Percentiles rank a stretch among this genome's conserved stretches.
These are phyloP conservation scores for Ammopiptanthus mongolicus DNA, from an alignment of 306 rosid species.

Conservation along the genomic window DNA sequence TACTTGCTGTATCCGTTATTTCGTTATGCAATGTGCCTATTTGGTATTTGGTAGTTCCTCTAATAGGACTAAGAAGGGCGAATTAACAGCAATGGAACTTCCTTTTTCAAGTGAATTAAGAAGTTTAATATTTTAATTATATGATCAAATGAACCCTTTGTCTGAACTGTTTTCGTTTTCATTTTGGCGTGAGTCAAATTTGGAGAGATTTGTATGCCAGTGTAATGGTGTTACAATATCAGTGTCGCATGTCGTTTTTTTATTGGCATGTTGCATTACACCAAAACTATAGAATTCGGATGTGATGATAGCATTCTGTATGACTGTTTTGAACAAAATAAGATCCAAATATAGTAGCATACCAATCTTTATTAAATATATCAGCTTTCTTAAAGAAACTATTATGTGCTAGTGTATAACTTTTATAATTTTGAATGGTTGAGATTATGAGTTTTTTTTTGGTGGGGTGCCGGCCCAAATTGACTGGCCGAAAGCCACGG, in stretches of 20 bases:
- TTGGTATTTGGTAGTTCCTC: neutral
- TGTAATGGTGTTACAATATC: neutral
- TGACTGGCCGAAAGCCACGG: too few relatives aligned
- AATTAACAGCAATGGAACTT: neutral
- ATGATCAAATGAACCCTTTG: neutral
- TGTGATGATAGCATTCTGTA: too few relatives aligned
- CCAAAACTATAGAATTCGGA: too few relatives aligned
- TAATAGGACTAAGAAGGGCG: neutral
- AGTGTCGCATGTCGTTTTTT: neutral
- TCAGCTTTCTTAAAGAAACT: too few relatives aligned
- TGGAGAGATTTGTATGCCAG: neutral
- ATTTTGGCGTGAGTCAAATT: neutral
- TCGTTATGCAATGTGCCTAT: constrained; percentile 9
- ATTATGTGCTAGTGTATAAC: too few relatives aligned
- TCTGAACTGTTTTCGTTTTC: neutral
- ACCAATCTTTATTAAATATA: too few relatives aligned
- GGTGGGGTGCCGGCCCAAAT: too few relatives aligned
- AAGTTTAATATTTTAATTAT: neutral
- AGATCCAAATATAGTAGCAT: too few relatives aligned
- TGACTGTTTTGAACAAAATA: too few relatives aligned
- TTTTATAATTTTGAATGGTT: too few relatives aligned
- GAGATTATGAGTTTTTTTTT: too few relatives aligned
- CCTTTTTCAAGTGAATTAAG: neutral
- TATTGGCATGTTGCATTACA: neutral
- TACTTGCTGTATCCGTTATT: constrained; percentile 10